These are phyloP conservation scores for Candolleomyces eurysporus DNA, from an alignment of 768 basidiomycete species.

Conservation along the genomic window DNA sequence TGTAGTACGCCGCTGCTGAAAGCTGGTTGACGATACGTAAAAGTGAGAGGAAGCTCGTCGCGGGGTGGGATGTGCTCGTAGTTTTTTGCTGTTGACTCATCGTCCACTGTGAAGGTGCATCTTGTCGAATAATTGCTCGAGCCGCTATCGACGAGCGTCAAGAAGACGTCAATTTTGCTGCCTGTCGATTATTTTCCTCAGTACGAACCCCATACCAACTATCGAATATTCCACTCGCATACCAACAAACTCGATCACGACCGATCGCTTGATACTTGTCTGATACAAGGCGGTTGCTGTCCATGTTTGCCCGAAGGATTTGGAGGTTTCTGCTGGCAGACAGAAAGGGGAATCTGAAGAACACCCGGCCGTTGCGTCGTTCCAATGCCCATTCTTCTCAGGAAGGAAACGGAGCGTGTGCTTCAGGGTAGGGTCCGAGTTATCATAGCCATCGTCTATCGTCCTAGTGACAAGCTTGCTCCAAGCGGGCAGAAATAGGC, in stretches of 20 bases:
- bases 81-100: neutral
- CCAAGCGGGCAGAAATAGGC: neutral
- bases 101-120: neutral
- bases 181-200: neutral
- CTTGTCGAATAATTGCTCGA: neutral
- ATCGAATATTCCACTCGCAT: neutral
- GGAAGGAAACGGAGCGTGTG: neutral
- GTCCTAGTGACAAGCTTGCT: neutral
- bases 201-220: neutral
- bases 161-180: neutral
- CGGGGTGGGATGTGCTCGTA: neutral
- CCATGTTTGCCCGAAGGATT: neutral
- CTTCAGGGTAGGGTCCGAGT: neutral
- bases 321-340: neutral
- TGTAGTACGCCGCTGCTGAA: neutral
- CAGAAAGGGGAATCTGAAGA: neutral
- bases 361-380: neutral
- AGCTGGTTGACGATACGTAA: neutral
- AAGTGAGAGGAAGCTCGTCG: neutral
- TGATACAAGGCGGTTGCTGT: neutral
- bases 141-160: neutral
- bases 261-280: neutral
- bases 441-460: neutral
- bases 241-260: neutral
- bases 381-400: conserved; percentile 3